phyloP scores from a whole-genome alignment of 768 basidiomycete genomes.

The Pholiota molesta region DNA sequence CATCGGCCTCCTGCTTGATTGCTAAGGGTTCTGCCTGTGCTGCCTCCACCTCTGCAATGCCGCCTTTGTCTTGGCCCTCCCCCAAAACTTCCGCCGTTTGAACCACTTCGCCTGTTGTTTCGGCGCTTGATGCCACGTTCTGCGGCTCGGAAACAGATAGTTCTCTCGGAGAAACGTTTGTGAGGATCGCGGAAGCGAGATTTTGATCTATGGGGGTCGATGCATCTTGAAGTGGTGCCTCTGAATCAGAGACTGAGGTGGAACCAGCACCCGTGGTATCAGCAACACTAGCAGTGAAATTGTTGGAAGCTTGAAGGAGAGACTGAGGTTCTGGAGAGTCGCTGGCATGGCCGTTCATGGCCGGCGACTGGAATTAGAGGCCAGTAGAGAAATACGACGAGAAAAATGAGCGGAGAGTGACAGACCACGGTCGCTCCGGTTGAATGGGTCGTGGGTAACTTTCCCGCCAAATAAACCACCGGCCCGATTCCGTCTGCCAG shows the following conservation, averaged over 20 bases:
- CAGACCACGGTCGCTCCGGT: slow-evolving; percentile 21
- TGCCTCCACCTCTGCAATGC: slow-evolving; percentile 18
- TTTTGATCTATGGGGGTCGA: slow-evolving; percentile 21
- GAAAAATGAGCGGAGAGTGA: slow-evolving; percentile 33
- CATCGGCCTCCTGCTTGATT: slow-evolving; percentile 40
- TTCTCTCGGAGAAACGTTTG: slow-evolving; percentile 17
- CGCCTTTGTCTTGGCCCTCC: slow-evolving; percentile 19
- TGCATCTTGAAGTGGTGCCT: slow-evolving; percentile 23
- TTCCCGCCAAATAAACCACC: slow-evolving; percentile 27
- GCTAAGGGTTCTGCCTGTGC: slow-evolving; percentile 27
- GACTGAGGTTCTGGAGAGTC: slow-evolving; percentile 29
- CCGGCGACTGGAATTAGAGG: slow-evolving; percentile 31
- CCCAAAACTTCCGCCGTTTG: slow-evolving; percentile 18
- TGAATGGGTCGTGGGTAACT: slow-evolving; percentile 42
- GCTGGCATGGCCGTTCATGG: slow-evolving; percentile 49
- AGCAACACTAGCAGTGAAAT: slow-evolving; percentile 28
- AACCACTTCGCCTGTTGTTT: slow-evolving; percentile 17
- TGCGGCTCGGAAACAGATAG: slow-evolving; percentile 13
- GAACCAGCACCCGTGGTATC: slow-evolving; percentile 33
- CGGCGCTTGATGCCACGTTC: slow-evolving; percentile 1
- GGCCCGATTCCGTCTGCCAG: slow-evolving; percentile 16
- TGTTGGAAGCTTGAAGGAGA: slow-evolving; percentile 31
- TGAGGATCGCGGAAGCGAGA: slow-evolving; percentile 11
- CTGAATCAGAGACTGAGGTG: slow-evolving; percentile 22
- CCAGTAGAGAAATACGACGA: slow-evolving; percentile 31